Evolutionary conservation across 179 eudicot species (phyloP).

Genomic region (Pouteria campechiana): DNA sequence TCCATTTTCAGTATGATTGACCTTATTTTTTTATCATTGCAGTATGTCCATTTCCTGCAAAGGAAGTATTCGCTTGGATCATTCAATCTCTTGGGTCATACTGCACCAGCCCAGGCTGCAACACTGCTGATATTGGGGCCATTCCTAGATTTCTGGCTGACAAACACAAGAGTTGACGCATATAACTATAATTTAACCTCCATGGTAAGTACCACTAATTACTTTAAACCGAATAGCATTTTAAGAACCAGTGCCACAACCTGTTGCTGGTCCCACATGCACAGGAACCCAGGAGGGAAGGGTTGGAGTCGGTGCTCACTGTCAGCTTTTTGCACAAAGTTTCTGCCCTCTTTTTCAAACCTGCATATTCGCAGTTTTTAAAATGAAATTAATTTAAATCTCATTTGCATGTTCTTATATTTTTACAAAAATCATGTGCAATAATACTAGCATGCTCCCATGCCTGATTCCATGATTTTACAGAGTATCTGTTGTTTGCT

Average conservation of each 20-base stretch:
- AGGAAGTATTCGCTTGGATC: conserved; percentile 43
- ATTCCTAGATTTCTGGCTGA: conserved; percentile 43
- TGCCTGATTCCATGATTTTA: too few species aligned
- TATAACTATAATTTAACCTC: conserved; percentile 23
- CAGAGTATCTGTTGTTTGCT: too few species aligned
- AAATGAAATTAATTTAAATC: too few species aligned
- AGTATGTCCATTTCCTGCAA: conserved; percentile 43
- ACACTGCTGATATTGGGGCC: conserved; percentile 33
- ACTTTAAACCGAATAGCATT: too few species aligned
- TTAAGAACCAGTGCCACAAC: too few species aligned
- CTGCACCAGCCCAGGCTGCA: conserved; percentile 51
- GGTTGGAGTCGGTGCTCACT: background rate
- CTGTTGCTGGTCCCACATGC: background rate
- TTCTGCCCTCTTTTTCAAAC: background rate
- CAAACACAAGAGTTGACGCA: conserved; percentile 31
- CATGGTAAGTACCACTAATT: conserved; percentile 28
- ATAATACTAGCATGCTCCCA: too few species aligned
- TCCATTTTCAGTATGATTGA: background rate
- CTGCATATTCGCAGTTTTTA: background rate
- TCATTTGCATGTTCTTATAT: too few species aligned
- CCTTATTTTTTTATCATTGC: conserved; percentile 6
- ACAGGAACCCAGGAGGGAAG: background rate
- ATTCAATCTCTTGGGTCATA: conserved; percentile 45
- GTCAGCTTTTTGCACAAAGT: background rate
- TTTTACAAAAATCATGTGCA: too few species aligned